Evolutionary conservation across 2,329 filamentous ascomycete species (phyloP).

Genomic region (Juglanconis sp.): DNA sequence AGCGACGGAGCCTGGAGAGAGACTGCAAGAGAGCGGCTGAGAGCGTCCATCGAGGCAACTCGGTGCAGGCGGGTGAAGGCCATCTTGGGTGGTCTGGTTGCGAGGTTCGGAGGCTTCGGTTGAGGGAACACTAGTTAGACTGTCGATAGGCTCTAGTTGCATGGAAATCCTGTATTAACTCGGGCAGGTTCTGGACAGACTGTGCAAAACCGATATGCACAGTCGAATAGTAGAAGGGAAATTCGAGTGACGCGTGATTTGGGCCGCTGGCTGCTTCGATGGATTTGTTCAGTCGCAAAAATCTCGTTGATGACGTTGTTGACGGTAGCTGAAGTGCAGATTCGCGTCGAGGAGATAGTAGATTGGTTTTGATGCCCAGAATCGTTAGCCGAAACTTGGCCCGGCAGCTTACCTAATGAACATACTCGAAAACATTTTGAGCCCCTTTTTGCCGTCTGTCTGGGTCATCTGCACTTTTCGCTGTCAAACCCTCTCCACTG

Average conservation of each 20-base stretch:
- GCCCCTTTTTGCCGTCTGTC: too few species aligned
- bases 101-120: conserved; percentile 33
- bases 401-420: not conserved
- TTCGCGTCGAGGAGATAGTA: not conserved
- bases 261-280: conserved; percentile 2
- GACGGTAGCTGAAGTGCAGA: not conserved
- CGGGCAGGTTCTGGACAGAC: conserved; percentile 35
- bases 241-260: conserved; percentile 1
- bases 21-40: conserved; percentile 32
- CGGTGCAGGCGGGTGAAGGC: conserved; percentile 45
- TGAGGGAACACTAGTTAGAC: conserved; percentile 40
- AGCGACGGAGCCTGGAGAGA: conserved; percentile 34
- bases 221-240: conserved; percentile 34
- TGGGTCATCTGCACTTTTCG: too few species aligned
- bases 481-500: too few species aligned
- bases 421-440: too few species aligned
- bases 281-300: conserved; percentile 7
- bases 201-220: conserved; percentile 52
- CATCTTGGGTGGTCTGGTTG: conserved; percentile 51
- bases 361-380: not conserved
- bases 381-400: not conserved
- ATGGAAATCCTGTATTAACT: conserved; percentile 53
- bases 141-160: conserved; percentile 55
- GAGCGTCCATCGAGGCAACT: conserved; percentile 33
- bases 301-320: conserved; percentile 10